These are phyloP conservation scores for Xylariaceae sp. DNA, from an alignment of 2,329 filamentous ascomycete genomes.

Conservation along the genomic window DNA sequence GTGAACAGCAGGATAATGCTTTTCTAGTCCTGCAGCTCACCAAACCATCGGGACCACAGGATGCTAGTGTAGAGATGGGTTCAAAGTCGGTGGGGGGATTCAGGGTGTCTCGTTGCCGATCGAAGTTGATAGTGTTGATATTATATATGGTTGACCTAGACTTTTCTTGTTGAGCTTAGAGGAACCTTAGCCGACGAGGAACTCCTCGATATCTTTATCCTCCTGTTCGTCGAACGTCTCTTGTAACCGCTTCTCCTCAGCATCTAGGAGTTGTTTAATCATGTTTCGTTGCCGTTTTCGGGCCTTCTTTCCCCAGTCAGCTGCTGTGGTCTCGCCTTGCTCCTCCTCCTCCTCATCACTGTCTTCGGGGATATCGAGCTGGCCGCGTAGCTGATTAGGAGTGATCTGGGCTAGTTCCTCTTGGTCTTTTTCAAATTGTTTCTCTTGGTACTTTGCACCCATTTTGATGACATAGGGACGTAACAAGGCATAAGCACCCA, in stretches of 20 bases:
- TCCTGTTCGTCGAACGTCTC: constrained; percentile 67
- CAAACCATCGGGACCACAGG: not conserved
- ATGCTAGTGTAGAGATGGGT: not conserved
- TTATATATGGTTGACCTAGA: constrained; percentile 8
- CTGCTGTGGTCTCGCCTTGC: constrained; percentile 50
- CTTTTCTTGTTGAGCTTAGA: not conserved
- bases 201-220: constrained; percentile 78
- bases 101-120: constrained; percentile 3
- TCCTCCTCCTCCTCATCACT: constrained; percentile 59
- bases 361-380: constrained; percentile 60
- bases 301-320: constrained; percentile 75
- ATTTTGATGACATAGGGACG: constrained; percentile 77
- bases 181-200: constrained; percentile 52
- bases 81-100: not conserved
- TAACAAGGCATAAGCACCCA: constrained; percentile 75
- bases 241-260: constrained; percentile 64
- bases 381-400: constrained; percentile 68
- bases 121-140: constrained; percentile 5
- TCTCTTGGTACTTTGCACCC: constrained; percentile 68
- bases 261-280: constrained; percentile 69
- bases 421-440: constrained; percentile 67
- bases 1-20: not conserved
- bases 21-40: constrained; percentile 4
- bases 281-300: constrained; percentile 71
- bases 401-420: constrained; percentile 63